These are phyloP conservation scores for Camelina laxa DNA, from an alignment of 345 rosid species.

Conservation along the genomic window DNA sequence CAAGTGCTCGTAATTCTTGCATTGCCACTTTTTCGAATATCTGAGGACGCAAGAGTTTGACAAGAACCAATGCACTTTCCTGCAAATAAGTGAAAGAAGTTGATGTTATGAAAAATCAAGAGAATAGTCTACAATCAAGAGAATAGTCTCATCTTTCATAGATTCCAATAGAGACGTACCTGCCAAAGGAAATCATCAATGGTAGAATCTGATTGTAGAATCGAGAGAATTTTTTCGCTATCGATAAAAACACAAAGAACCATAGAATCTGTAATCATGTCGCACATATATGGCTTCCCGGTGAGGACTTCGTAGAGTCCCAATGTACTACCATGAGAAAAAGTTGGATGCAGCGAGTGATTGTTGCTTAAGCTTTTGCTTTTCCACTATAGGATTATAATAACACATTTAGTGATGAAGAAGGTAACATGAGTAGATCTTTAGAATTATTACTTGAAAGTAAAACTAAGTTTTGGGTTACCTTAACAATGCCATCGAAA, in stretches of 20 bases:
- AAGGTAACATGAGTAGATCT: conserved; percentile 15
- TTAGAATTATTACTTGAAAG: not conserved
- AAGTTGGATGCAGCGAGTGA: conserved; percentile 86
- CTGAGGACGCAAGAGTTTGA: conserved; percentile 84
- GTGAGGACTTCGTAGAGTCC: conserved; percentile 86
- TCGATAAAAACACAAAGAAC: conserved; percentile 74
- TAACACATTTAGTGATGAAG: conserved; percentile 8
- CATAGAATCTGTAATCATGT: conserved; percentile 81
- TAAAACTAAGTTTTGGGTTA: conserved; percentile 36
- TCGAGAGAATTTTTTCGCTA: conserved; percentile 60
- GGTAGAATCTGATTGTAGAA: conserved; percentile 63
- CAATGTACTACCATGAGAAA: conserved; percentile 88
- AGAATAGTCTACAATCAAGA: conserved; percentile 12
- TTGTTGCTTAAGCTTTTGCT: conserved; percentile 68
- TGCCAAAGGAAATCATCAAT: conserved; percentile 85
- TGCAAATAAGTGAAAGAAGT: conserved; percentile 34
- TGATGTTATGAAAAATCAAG: conserved; percentile 9
- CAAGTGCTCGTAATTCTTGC: conserved; percentile 83
- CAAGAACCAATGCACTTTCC: conserved; percentile 88
- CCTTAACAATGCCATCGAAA: conserved; percentile 90
- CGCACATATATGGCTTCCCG: conserved; percentile 76
- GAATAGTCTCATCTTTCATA: conserved; percentile 15
- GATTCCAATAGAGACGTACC: conserved; percentile 51
- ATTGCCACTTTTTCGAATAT: conserved; percentile 75
- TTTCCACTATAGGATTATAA: conserved; percentile 62